Evolutionary conservation across 345 rosid species (phyloP).

Genomic region (Citropsis articulata): DNA sequence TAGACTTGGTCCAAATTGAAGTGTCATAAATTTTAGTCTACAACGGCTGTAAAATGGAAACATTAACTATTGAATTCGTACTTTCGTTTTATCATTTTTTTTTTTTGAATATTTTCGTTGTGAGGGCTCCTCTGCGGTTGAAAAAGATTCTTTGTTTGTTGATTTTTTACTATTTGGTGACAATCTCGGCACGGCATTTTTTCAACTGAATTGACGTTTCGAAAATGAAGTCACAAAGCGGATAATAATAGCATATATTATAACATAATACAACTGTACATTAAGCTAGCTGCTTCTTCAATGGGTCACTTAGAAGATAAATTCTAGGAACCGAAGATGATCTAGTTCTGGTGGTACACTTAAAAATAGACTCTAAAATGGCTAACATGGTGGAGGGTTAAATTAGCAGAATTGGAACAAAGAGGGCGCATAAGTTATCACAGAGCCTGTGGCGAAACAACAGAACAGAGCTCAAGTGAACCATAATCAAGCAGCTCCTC

Average conservation of each 20-base stretch:
- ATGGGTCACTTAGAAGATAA: conserved; percentile 22
- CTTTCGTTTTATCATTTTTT: too few relatives aligned
- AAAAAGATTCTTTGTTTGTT: conserved; percentile 2
- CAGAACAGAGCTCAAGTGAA: conserved; percentile 72
- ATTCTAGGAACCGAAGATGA: conserved; percentile 16
- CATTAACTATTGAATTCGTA: too few relatives aligned
- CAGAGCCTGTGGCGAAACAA: conserved; percentile 33
- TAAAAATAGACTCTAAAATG: neutral
- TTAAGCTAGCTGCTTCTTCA: conserved; percentile 12
- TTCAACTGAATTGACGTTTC: conserved; percentile 16
- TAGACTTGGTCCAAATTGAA: too few relatives aligned
- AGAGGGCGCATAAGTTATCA: conserved; percentile 13
- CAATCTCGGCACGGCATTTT: neutral
- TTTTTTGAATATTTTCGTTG: neutral
- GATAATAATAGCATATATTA: conserved; percentile 15
- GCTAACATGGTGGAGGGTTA: conserved; percentile 6
- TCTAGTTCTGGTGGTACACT: conserved; percentile 11
- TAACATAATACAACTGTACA: conserved; percentile 36
- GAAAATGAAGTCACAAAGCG: conserved; percentile 4
- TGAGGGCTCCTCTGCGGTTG: neutral
- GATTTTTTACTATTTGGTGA: neutral
- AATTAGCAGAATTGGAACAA: conserved; percentile 18
- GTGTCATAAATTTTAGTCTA: too few relatives aligned
- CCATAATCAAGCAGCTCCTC: conserved; percentile 84
- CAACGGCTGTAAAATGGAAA: too few relatives aligned